phyloP scores from a whole-genome alignment of 441 rosid genomes.

The California macrophylla region DNA sequence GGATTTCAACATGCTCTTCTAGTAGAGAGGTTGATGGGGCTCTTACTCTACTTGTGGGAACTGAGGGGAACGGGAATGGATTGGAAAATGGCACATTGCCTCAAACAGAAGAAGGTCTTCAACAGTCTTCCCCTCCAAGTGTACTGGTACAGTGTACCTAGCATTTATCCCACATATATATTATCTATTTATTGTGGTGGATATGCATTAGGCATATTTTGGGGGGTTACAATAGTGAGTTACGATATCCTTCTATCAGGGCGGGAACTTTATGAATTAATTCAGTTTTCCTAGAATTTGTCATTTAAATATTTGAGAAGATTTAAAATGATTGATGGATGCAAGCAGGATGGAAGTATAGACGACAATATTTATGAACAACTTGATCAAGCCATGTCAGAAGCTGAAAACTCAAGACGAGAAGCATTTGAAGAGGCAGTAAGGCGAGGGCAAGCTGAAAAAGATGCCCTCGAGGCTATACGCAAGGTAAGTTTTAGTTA shows the following conservation, averaged over 20 bases:
- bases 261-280: neutral
- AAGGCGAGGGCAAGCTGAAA: conserved; percentile 62
- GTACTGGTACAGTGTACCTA: conserved; percentile 40
- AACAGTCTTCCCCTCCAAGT: conserved; percentile 40
- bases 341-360: conserved; percentile 44
- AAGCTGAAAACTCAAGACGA: conserved; percentile 47
- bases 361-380: conserved; percentile 42
- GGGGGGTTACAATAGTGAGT: neutral
- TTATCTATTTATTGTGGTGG: neutral
- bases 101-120: conserved; percentile 23
- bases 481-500: conserved; percentile 39
- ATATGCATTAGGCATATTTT: neutral
- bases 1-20: conserved; percentile 30
- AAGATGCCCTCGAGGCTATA: conserved; percentile 49
- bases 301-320: conserved; percentile 1
- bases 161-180: conserved; percentile 9
- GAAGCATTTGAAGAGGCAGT: conserved; percentile 53
- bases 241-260: neutral
- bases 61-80: conserved; percentile 27
- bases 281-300: conserved; percentile 3
- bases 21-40: conserved; percentile 22
- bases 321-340: conserved; percentile 22
- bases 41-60: conserved; percentile 16
- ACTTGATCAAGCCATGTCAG: conserved; percentile 43
- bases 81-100: conserved; percentile 19